Percentiles rank a stretch among this genome's conserved stretches.
phyloP scores from a whole-genome alignment of 2,329 filamentous ascomycete genomes.

The Sporothrix brasiliensis region DNA sequence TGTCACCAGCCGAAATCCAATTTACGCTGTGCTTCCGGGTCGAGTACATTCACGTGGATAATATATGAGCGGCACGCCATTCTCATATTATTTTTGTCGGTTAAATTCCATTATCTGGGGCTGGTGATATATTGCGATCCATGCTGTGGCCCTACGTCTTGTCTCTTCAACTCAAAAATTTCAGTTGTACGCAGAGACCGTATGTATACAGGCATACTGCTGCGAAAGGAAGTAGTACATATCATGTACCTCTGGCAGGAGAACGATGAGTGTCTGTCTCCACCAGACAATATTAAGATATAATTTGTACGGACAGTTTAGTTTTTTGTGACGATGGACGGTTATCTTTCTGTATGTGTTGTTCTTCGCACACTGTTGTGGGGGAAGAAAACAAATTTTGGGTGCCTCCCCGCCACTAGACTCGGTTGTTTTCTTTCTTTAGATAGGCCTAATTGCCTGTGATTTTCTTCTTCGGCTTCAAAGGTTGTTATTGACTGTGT shows the following conservation, averaged over 20 bases:
- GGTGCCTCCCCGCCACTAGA: no score
- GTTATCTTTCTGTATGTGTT: no score
- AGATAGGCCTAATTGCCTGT: no score
- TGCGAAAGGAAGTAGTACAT: background rate
- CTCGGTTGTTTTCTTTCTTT: no score
- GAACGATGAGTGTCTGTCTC: background rate
- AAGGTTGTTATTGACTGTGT: no score
- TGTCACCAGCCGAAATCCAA: background rate
- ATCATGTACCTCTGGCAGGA: background rate
- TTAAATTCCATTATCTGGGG: background rate
- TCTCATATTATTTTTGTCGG: background rate
- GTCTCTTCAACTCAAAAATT: background rate
- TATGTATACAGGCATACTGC: background rate
- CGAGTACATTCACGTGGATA: conserved; percentile 8
- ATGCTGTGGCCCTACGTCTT: background rate
- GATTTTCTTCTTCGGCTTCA: no score
- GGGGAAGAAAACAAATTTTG: no score
- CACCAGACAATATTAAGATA: background rate
- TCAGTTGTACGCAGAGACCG: background rate
- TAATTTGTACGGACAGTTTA: background rate
- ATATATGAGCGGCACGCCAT: background rate
- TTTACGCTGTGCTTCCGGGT: background rate
- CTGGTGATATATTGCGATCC: background rate
- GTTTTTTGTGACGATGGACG: no score
- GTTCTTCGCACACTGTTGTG: no score